Conservation (phyloP, 2,329 filamentous ascomycete species). For the Diplodia seriata region DNA sequence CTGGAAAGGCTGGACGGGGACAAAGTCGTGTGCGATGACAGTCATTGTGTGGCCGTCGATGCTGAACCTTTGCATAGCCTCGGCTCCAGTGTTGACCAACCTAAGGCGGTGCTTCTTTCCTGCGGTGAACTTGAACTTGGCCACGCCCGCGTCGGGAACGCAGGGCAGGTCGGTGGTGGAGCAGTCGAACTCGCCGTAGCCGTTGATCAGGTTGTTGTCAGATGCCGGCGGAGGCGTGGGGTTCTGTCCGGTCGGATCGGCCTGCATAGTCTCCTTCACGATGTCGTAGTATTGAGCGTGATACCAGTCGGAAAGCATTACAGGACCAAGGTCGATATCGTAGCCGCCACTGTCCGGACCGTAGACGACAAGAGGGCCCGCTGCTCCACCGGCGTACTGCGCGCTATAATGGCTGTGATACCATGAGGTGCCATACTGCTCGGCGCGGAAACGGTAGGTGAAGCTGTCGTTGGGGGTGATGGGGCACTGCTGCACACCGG, state of each 20-base stretch:
- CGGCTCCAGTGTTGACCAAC: constrained; percentile 52
- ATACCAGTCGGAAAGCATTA: constrained; percentile 40
- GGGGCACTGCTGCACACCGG: constrained; percentile 46
- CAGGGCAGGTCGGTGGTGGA: constrained; percentile 40
- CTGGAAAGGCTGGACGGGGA: constrained; percentile 52
- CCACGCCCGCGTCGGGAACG: constrained; percentile 36
- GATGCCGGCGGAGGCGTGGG: constrained; percentile 35
- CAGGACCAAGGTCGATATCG: constrained; percentile 41
- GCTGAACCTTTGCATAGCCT: constrained; percentile 52
- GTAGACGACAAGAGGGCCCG: constrained; percentile 42
- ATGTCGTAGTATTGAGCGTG: constrained; percentile 37
- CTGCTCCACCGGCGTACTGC: constrained; percentile 41
- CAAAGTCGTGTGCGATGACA: constrained; percentile 53
- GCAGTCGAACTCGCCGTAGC: constrained; percentile 42
- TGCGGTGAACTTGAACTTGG: constrained; percentile 49
- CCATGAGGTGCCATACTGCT: constrained; percentile 44
- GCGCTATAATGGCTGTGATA: constrained; percentile 39
- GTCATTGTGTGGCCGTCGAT: constrained; percentile 54
- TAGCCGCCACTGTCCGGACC: constrained; percentile 39
- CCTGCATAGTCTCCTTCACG: constrained; percentile 35
- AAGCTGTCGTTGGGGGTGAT: constrained; percentile 43
- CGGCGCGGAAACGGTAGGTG: constrained; percentile 42
- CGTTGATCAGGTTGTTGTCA: constrained; percentile 42
- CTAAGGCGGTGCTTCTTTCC: constrained; percentile 53
- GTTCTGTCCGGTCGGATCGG: constrained; percentile 38